Conservation (phyloP, 208 protist species). For the Leptomonas pyrrhocoris region DNA sequence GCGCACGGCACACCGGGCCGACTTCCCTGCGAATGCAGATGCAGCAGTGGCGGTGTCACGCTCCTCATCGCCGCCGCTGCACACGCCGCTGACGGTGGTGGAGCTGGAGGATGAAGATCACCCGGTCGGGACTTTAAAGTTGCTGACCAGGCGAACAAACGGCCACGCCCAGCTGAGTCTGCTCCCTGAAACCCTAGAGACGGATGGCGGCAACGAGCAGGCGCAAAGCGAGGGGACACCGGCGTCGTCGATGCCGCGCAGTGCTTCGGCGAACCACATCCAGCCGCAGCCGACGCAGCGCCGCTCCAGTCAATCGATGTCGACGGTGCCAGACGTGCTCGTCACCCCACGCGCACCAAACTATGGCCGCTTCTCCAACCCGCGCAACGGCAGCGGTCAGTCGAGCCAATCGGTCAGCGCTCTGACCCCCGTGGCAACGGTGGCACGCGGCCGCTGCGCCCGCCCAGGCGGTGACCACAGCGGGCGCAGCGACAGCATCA, state of each 20-base stretch:
- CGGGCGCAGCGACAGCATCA: constrained; percentile 24
- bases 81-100: constrained; percentile 5
- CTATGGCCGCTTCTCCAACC: background rate
- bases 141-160: background rate
- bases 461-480: no score
- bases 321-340: constrained; percentile 10
- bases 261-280: background rate
- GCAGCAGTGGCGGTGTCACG: background rate
- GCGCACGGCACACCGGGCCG: background rate
- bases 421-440: background rate
- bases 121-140: background rate
- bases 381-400: background rate
- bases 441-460: background rate
- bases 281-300: background rate
- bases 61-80: constrained; percentile 8
- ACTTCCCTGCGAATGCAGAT: constrained; percentile 19
- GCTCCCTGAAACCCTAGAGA: background rate
- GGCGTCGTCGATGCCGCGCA: background rate
- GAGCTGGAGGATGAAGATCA: background rate
- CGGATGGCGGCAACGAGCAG: background rate
- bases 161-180: background rate
- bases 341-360: background rate
- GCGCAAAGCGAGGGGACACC: background rate
- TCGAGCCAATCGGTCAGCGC: background rate
- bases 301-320: background rate